These are phyloP conservation scores for Penicillium occitanis DNA, from an alignment of 2,329 filamentous ascomycete species.

Conservation along the genomic window DNA sequence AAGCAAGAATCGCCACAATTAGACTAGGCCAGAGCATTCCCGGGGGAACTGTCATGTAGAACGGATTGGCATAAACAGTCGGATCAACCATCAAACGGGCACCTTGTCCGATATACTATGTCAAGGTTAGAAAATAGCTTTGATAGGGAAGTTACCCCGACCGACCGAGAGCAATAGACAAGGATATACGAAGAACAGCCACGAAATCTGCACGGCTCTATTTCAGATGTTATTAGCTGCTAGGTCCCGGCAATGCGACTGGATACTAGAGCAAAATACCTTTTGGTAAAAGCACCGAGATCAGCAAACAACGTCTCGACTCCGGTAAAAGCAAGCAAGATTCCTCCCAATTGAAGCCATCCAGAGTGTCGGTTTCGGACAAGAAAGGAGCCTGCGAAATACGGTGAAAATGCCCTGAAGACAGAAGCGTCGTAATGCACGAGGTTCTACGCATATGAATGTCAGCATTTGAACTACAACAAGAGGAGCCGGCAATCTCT, in stretches of 20 bases:
- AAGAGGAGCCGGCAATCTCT: constrained; percentile 15
- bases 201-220: constrained; percentile 69
- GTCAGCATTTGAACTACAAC: not conserved
- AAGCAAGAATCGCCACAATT: constrained; percentile 59
- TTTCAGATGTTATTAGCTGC: not conserved
- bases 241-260: not conserved
- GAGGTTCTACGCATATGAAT: constrained; percentile 39
- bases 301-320: constrained; percentile 80
- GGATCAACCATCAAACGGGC: constrained; percentile 65
- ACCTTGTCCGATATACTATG: constrained; percentile 67
- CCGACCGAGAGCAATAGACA: constrained; percentile 53
- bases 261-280: constrained; percentile 12
- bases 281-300: constrained; percentile 68
- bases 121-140: not conserved
- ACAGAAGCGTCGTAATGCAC: constrained; percentile 49
- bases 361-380: constrained; percentile 52
- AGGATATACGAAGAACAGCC: constrained; percentile 68
- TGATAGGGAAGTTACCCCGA: no score
- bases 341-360: constrained; percentile 58
- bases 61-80: constrained; percentile 68
- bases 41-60: constrained; percentile 68
- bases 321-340: constrained; percentile 72
- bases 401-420: constrained; percentile 54
- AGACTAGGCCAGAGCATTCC: constrained; percentile 68
- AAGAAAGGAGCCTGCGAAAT: constrained; percentile 52